phyloP scores from a whole-genome alignment of 2,329 filamentous ascomycete genomes.

The Orbilia oligospora region DNA sequence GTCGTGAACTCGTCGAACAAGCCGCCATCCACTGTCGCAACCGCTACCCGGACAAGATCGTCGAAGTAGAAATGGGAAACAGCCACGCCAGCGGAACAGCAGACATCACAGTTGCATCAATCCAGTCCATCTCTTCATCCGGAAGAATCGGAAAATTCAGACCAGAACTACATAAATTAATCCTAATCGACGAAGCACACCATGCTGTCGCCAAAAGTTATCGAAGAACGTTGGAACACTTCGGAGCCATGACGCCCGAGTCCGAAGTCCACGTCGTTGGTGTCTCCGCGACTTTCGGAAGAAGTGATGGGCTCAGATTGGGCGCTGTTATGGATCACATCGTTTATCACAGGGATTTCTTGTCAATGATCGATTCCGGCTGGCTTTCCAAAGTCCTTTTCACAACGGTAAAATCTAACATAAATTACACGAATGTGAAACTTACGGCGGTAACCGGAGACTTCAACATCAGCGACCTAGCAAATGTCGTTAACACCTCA shows the following conservation, averaged over 20 bases:
- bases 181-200: conserved; percentile 96
- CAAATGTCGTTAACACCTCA: conserved; percentile 83
- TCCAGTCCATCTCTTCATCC: conserved; percentile 84
- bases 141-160: conserved; percentile 87
- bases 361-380: conserved; percentile 80
- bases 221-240: conserved; percentile 81
- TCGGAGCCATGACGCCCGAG: conserved; percentile 74
- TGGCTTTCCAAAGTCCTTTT: conserved; percentile 86
- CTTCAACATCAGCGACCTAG: conserved; percentile 83
- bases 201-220: conserved; percentile 92
- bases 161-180: conserved; percentile 83
- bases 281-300: conserved; percentile 83
- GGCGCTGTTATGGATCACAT: conserved; percentile 64
- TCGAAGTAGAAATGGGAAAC: conserved; percentile 93
- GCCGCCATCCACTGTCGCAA: conserved; percentile 85
- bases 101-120: conserved; percentile 93
- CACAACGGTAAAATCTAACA: conserved; percentile 88
- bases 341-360: conserved; percentile 72
- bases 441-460: conserved; percentile 78
- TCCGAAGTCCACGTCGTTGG: conserved; percentile 77
- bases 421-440: conserved; percentile 80
- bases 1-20: conserved; percentile 93
- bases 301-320: conserved; percentile 64
- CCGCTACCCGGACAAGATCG: conserved; percentile 82
- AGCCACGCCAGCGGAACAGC: conserved; percentile 82